Conservation (phyloP, 208 protist species). For the Acanthamoeba castellanii region DNA sequence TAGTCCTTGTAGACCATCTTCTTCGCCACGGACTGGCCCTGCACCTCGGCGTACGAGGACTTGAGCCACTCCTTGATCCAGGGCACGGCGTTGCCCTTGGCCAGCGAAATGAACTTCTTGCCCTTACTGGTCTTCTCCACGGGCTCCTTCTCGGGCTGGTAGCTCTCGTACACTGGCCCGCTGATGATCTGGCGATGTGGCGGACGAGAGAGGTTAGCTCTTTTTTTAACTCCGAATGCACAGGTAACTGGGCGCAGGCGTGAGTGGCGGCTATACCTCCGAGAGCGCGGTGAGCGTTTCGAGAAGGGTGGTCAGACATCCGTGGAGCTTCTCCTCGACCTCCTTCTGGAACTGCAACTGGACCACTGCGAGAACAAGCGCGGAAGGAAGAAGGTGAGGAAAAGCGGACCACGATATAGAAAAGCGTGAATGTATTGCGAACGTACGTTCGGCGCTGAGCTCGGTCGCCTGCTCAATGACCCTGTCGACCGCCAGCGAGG, state of each 20-base stretch:
- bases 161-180: conserved; percentile 50
- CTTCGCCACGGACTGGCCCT: conserved; percentile 52
- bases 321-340: background rate
- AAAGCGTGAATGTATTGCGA: background rate
- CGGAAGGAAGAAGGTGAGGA: background rate
- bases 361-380: background rate
- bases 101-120: conserved; percentile 65
- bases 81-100: conserved; percentile 61
- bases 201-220: background rate
- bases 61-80: conserved; percentile 70
- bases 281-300: background rate
- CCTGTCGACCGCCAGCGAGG: background rate
- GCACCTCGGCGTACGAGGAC: conserved; percentile 40
- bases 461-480: conserved; percentile 26
- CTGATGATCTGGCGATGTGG: background rate
- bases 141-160: conserved; percentile 51
- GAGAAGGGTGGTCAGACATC: background rate
- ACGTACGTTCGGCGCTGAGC: conserved; percentile 36
- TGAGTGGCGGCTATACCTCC: background rate
- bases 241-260: background rate
- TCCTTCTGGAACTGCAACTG: conserved; percentile 57
- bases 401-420: background rate
- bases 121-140: background rate
- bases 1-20: conserved; percentile 70
- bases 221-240: background rate